Base-by-base conservation (phyloP, 345 rosid genomes). In the Eutrema japonicum region DNA sequence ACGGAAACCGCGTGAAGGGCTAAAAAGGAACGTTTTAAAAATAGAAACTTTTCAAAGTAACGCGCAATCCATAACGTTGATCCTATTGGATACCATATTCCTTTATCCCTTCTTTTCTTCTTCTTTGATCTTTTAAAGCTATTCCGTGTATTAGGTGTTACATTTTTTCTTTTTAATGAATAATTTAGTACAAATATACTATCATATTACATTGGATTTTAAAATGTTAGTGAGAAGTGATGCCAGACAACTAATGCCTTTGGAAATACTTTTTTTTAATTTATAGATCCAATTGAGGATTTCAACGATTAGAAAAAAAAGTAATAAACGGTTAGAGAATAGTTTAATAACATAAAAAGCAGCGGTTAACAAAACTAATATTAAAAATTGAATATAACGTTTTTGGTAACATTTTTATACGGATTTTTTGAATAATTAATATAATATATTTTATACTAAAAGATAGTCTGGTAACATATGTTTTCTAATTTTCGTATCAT, bases 1-100 rank as follows among this genome's bases (percentile, higher is more conserved):
- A 63, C 29, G 38, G 43, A 54, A 76, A 76, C 58, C 75, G 79
- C 79, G 79, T 76, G 60, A 63, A 40, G 12, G 30, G 56, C 30
- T 52, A 49, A 51, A 74, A 66, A 11, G 3, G 10, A 42, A 35
- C 68, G 48, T 60, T 71, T 30, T 14, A 3, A 38, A 36, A 29
- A 3, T 38, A 18, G 27, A 47, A 51, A 26, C 49, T 60, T 68
- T 53, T 68, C 51, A 51, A 53, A 35, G 56, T 68, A 75, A 76
- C 79, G 70, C 75, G 71, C 71, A 40, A 54, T 76, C 65, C 75
- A 70, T 76, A 75, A 70, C 64, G 13, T 38, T 36, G 27, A 13
- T 60, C 56, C 4, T 27, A 64, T 55, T 55, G 59, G 41, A 43
- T 53, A 42, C 36, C 43, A 41, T 18, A 16, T 54, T 52, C 14